A percentile compares a stretch with the other conserved stretches of the same genome.
phyloP scores from a whole-genome alignment of 352 stramenopile species.

The Blastocystis sp. region DNA sequence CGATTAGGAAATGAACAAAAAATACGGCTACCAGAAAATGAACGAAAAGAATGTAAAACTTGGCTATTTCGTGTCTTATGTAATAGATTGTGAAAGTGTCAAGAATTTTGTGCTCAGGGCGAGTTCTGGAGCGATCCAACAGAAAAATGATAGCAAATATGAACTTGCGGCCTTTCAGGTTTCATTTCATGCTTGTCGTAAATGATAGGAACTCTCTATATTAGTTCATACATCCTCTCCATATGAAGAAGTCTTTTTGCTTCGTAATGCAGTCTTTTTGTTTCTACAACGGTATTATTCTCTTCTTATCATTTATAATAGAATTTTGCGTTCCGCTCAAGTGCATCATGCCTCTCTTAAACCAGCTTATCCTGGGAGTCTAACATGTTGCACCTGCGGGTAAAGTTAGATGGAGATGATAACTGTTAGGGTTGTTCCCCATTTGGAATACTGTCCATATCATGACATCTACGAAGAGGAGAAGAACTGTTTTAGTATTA shows the following conservation, averaged over 20 bases:
- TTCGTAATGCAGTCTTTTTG: slow-evolving; percentile 41
- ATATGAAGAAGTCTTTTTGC: slow-evolving; percentile 60
- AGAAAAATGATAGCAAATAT: slow-evolving; percentile 53
- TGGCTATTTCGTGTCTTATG: not conserved
- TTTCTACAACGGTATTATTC: slow-evolving; percentile 30
- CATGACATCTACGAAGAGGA: slow-evolving; percentile 62
- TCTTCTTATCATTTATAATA: not conserved
- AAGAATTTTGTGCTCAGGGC: slow-evolving; percentile 27
- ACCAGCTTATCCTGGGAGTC: slow-evolving; percentile 42
- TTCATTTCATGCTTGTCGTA: not conserved
- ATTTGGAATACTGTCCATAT: slow-evolving; percentile 57
- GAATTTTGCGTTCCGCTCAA: slow-evolving; percentile 55
- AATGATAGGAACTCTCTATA: slow-evolving; percentile 41
- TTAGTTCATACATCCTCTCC: slow-evolving; percentile 36
- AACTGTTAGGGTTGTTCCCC: not conserved
- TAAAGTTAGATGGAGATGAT: not conserved
- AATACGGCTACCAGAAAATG: slow-evolving; percentile 46
- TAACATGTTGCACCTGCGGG: slow-evolving; percentile 53
- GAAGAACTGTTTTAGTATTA: not conserved
- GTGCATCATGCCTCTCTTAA: slow-evolving; percentile 16
- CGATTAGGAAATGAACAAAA: slow-evolving; percentile 36
- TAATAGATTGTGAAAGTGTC: slow-evolving; percentile 47
- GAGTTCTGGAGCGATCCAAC: slow-evolving; percentile 14
- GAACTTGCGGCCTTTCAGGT: slow-evolving; percentile 56
- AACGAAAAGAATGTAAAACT: slow-evolving; percentile 48